Evolutionary conservation across 2,329 filamentous ascomycete species (phyloP), one percentile per base, ranked within the genome.

Genomic region (Colletotrichum spaethianum): DNA sequence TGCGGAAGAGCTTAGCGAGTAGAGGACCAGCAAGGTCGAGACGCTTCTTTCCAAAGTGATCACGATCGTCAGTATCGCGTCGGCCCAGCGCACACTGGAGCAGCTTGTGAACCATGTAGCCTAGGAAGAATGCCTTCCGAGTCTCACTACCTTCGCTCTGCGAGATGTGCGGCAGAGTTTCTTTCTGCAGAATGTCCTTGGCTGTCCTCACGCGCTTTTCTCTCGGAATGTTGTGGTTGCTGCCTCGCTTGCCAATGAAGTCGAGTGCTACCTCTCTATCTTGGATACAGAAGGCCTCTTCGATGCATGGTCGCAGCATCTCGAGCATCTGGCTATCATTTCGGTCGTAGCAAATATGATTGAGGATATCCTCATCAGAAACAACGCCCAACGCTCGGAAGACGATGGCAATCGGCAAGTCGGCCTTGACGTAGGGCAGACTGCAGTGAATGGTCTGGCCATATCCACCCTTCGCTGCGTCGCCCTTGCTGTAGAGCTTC

Each of bases 41-140:
- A 76, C 96, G 93, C 89, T 99, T 99, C 89, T 98, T 98, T 78
- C 96, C 96, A 79, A 99, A 98, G 82, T 99, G 97, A 86, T 99
- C 96, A 86, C 96, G 94, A 80, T 99, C 96, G 79, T 99, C 96
- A 33, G 95, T 94, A 80, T 98, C 96, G 74, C 95, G 93, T 73
- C 96, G 93, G 63, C 96, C 97, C 59, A 99, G 89, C 66, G 95
- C 94, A 80, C 95, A 98, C 82, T 98, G 96, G 31, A 98, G 88
- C 77, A 99, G 89, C 80, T 96, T 93, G 83, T 99, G 96, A 57
- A 98, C 94, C 96, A 99, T 99, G 84, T 99, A 99, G 28, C 97
- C 96, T 60, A 99, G 86, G 88, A 98, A 99, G 84, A 98, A 99
- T 2, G 97, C 96, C 81, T 99, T 99, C 71, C 94, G 89, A 1